Evolutionary conservation across 306 rosid species (phyloP), one percentile per base, ranked within the genome.

Genomic region (Prosopis cineraria): DNA sequence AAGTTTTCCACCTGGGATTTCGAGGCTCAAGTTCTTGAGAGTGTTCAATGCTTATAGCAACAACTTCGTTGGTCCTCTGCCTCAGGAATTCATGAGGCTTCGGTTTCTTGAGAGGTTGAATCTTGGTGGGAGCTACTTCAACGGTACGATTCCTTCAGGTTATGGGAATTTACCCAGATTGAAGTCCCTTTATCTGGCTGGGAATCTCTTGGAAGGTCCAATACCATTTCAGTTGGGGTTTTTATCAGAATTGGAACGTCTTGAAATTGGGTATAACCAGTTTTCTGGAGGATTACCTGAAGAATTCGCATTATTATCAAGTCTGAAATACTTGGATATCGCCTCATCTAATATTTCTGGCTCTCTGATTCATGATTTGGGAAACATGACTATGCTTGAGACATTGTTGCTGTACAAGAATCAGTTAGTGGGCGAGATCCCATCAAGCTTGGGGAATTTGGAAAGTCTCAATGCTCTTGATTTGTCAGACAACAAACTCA

Each of bases 81-180:
- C 93, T 1, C 69, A 45, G 50, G 99, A 95, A 10, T 30, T 95
- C 19, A 44, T 37, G 60, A 37, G 63, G 50, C 96, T 91, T 17
- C 85, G 85, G n/a, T 87, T 65, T 56, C 93, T 95, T 0, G 94
- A 95, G 69, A 81, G 80, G 14, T 92, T 95, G 39, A 91, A 89
- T 86, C 97, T 95, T 40, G 95, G 97, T 6, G 99, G 99, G 40
- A 95, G 99, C 89, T 93, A 95, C 87, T 95, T 95, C 87, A 68
- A 27, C 0, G 96, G 81, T 20, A 50, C 30, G 2, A 87, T 95
- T 68, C 99, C 99, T 8, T 45, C 76, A 22, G 72, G 74, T 4
- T 95, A 93, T 56, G 97, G 98, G 24, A 79, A 70, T 24, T 66
- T 95, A 37, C 85, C 83, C 0, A 83, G 90, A 75, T 74, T 95